A percentile compares a stretch with the other conserved stretches of the same genome.
Evolutionary conservation across 345 rosid species (phyloP).

Genomic region (Clarkia xantiana): DNA sequence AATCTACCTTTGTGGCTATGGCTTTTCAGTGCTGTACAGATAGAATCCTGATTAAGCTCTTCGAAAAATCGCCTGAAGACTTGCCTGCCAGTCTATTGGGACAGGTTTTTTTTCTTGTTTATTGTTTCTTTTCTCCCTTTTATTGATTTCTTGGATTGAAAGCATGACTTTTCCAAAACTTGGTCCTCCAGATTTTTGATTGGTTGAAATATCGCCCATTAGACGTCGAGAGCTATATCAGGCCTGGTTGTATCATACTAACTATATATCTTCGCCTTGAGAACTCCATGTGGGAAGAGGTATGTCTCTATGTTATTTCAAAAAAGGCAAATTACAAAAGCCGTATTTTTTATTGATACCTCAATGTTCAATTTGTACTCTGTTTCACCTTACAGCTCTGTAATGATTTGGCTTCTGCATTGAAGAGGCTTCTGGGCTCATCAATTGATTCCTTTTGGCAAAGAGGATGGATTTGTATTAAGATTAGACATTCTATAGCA

Average conservation of each 20-base stretch:
- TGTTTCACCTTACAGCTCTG: constrained; percentile 25
- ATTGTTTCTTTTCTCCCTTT: neutral
- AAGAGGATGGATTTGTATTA: constrained; percentile 47
- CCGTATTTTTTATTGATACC: neutral
- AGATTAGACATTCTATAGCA: constrained; percentile 43
- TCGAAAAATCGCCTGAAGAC: constrained; percentile 8
- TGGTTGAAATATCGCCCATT: constrained; percentile 62
- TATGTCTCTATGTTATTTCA: constrained; percentile 14
- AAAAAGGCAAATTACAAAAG: neutral
- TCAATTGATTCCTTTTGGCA: constrained; percentile 47
- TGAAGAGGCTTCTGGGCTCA: constrained; percentile 37
- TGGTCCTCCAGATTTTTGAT: constrained; percentile 36
- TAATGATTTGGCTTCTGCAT: constrained; percentile 36
- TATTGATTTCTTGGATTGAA: constrained; percentile 5
- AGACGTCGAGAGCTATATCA: constrained; percentile 61
- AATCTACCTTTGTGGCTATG: neutral
- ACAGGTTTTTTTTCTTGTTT: constrained; percentile 2
- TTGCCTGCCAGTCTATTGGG: constrained; percentile 5
- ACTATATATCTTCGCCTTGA: constrained; percentile 45
- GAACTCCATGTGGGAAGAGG: constrained; percentile 45
- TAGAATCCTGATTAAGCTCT: constrained; percentile 9
- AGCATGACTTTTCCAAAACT: neutral
- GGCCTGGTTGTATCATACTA: constrained; percentile 60
- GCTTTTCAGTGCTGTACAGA: constrained; percentile 7
- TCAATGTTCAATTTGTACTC: constrained; percentile 1